phyloP scores from a whole-genome alignment of 208 protist species.

The Crithidia bombi region DNA sequence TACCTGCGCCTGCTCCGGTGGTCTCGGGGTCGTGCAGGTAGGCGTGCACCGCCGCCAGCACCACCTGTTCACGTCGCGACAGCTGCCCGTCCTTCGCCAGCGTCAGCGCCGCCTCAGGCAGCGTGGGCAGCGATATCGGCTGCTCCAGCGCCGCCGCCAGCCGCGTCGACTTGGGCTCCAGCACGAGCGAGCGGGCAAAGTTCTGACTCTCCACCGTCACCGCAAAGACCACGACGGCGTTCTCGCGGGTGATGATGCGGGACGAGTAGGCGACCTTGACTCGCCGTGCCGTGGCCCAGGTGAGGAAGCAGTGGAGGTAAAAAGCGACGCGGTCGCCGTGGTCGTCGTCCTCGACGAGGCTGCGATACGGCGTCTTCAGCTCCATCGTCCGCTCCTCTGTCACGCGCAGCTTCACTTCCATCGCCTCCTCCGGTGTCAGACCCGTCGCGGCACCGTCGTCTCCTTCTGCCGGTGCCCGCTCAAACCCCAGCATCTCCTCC shows the following conservation, averaged over 20 bases:
- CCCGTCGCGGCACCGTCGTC: constrained; percentile 8
- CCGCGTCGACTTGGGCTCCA: constrained; percentile 44
- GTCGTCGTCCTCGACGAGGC: constrained; percentile 72
- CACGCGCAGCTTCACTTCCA: constrained; percentile 21
- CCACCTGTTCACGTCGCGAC: constrained; percentile 67
- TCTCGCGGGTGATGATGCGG: constrained; percentile 84
- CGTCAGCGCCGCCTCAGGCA: constrained; percentile 42
- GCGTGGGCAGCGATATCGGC: constrained; percentile 40
- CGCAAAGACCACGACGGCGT: constrained; percentile 83
- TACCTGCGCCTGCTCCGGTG: neutral
- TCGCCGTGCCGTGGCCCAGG: constrained; percentile 65
- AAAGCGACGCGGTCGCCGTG: constrained; percentile 64
- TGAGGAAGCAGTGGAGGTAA: constrained; percentile 83
- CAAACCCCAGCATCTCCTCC: constrained; percentile 26
- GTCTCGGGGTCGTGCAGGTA: constrained; percentile 43
- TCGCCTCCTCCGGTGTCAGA: constrained; percentile 20
- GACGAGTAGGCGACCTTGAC: constrained; percentile 87
- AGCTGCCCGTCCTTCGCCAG: constrained; percentile 52
- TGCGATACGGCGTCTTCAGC: constrained; percentile 56
- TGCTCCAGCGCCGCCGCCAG: constrained; percentile 57
- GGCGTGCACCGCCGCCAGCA: constrained; percentile 62
- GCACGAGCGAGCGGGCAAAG: constrained; percentile 65
- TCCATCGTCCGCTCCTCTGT: constrained; percentile 31
- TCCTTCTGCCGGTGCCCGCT: constrained; percentile 1
- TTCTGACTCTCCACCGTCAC: constrained; percentile 63